These are phyloP conservation scores for Acephala macrosclerotiorum DNA, from an alignment of 2,329 filamentous ascomycete species.

Conservation along the genomic window DNA sequence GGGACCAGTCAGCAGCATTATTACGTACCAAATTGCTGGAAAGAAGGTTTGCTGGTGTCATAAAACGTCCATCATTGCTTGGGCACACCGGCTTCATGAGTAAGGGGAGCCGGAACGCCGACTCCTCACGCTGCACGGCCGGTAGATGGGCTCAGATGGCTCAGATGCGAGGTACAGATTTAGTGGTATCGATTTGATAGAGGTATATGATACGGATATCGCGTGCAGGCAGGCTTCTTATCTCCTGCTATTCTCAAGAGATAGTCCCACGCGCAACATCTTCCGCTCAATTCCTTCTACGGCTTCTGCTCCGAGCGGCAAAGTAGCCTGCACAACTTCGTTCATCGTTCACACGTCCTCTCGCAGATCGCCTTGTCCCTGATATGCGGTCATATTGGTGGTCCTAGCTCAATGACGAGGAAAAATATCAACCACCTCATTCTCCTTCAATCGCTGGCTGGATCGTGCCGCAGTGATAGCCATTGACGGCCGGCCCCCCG, in stretches of 20 bases:
- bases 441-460: constrained; percentile 42
- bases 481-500: constrained; percentile 27
- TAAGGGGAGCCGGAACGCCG: not conserved
- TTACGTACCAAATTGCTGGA: constrained; percentile 39
- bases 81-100: constrained; percentile 20
- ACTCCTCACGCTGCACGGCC: constrained; percentile 20
- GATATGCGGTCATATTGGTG: not conserved
- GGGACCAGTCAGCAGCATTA: constrained; percentile 24
- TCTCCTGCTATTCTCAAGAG: constrained; percentile 5
- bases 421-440: constrained; percentile 40
- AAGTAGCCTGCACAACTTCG: not conserved
- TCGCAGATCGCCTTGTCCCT: not conserved
- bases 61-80: constrained; percentile 25
- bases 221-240: constrained; percentile 14
- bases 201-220: constrained; percentile 9
- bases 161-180: constrained; percentile 20
- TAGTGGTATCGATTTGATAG: constrained; percentile 17
- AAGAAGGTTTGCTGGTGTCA: constrained; percentile 41
- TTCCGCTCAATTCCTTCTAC: not conserved
- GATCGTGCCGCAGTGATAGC: constrained; percentile 36
- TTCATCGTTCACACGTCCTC: not conserved
- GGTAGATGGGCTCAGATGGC: constrained; percentile 12
- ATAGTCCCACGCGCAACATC: constrained; percentile 10
- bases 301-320: no score
- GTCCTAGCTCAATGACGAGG: constrained; percentile 39